A percentile compares a stretch with the other conserved stretches of the same genome.
phyloP scores from a whole-genome alignment of 805 yeast species.

The Metschnikowia cubensis region DNA sequence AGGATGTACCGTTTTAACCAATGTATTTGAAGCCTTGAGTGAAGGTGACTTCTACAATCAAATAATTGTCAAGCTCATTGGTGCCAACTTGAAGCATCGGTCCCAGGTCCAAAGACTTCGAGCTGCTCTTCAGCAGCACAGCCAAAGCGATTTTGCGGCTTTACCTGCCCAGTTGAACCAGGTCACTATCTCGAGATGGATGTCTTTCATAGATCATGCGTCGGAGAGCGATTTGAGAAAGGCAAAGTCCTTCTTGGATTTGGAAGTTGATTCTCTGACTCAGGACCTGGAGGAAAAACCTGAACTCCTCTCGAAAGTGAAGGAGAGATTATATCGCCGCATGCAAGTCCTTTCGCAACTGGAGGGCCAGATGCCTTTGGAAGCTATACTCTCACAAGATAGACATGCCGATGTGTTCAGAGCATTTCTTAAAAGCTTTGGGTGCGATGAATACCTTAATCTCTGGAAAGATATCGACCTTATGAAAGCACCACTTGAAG shows the following conservation, averaged over 20 bases:
- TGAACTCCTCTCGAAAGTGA: neutral
- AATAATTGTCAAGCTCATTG: slow-evolving; percentile 52
- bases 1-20: slow-evolving; percentile 43
- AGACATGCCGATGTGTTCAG: slow-evolving; percentile 11
- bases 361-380: slow-evolving; percentile 4
- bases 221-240: neutral
- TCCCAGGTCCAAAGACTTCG: slow-evolving; percentile 70
- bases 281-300: neutral
- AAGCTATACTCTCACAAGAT: slow-evolving; percentile 9
- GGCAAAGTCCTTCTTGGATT: neutral
- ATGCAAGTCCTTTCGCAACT: neutral
- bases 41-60: slow-evolving; percentile 80
- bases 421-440: slow-evolving; percentile 12
- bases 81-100: slow-evolving; percentile 65
- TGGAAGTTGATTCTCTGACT: neutral
- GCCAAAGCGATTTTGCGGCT: neutral
- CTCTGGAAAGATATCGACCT: slow-evolving; percentile 67
- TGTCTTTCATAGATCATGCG: slow-evolving; percentile 2
- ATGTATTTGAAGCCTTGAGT: slow-evolving; percentile 52
- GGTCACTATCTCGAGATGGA: slow-evolving; percentile 1
- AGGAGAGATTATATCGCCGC: neutral
- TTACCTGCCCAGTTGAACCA: neutral
- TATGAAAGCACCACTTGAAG: slow-evolving; percentile 71
- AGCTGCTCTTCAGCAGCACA: slow-evolving; percentile 64
- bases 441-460: slow-evolving; percentile 34